Base-by-base conservation (phyloP, 2,329 filamentous ascomycete species). In the Mariannaea sp. region DNA sequence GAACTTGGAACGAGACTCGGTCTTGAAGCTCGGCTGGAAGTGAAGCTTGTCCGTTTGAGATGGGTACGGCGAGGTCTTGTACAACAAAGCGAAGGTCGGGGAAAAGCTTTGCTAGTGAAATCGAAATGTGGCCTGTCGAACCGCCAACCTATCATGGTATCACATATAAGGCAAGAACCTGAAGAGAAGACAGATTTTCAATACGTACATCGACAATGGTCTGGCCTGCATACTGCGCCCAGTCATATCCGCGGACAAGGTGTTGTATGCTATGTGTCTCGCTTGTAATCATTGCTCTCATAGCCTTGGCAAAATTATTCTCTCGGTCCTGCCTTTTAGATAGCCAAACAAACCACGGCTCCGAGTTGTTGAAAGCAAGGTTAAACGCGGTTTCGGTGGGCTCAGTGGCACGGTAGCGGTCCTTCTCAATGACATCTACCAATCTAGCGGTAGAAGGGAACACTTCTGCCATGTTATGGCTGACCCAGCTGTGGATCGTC, bases 11-110 rank as follows among this genome's bases (percentile, higher is more conserved):
- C 8, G 17, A n/a, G 8, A 46, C 43, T 14, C 32, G 17, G 8
- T 29, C 35, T 7, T 26, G 13, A 4, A 46, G 9, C n/a, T 9
- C 9, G 7, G 26, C 43, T 9, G 43, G 43, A 10, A 46, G 30
- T 8, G 16, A 16, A 9, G 30, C 43, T 7, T 35, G 24, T 2
- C 30, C 36, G n/a, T 46, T 30, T 12, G 56, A 46, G 9, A 56
- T 43, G 22, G 35, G 66, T 36, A 74, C 77, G 3, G 66, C 61
- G 4, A 78, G 70, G 50, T 82, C 79, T 60, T 81, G 77, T 8
- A 81, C 80, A 6, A 81, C 65, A 60, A 82, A 82, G 13, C 54
- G 58, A 3, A 67, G 49, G 7, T 27, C 29, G 8, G 64, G 64
- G 39, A 62, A 67, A 5, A 57, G 49, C 38, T 65, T 57, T 17